Evolutionary conservation across 495 filamentous ascomycete species (phyloP).

Genomic region (Aspergillus bertholletiae): DNA sequence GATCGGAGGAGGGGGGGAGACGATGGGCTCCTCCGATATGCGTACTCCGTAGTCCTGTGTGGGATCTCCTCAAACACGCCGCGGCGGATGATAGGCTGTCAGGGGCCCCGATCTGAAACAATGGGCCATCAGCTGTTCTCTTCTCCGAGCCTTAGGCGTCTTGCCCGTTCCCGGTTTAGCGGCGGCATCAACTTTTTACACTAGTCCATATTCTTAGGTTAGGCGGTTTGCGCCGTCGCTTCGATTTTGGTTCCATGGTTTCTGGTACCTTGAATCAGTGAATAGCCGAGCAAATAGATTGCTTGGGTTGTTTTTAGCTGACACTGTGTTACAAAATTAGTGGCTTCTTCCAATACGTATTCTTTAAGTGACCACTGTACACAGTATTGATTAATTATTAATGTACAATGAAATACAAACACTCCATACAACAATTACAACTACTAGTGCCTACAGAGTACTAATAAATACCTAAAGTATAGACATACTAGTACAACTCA

Average conservation of each 20-base stretch:
- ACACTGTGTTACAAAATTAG: too few relatives aligned
- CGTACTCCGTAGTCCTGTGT: neutral
- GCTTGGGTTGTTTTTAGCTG: neutral
- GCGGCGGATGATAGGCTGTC: constrained; percentile 9
- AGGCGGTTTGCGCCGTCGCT: neutral
- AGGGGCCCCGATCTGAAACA: constrained; percentile 10
- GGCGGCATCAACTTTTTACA: too few relatives aligned
- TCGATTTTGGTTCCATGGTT: neutral
- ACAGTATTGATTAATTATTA: too few relatives aligned
- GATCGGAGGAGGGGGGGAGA: constrained; percentile 5
- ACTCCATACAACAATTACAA: too few relatives aligned
- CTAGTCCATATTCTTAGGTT: neutral
- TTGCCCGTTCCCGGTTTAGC: neutral
- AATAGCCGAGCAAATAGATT: neutral
- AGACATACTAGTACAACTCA: too few relatives aligned
- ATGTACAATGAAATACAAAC: too few relatives aligned
- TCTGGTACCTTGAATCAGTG: neutral
- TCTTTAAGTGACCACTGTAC: too few relatives aligned
- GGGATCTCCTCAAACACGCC: constrained; percentile 12
- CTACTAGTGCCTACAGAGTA: too few relatives aligned
- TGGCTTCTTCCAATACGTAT: too few relatives aligned
- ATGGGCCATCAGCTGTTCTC: neutral
- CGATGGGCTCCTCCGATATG: constrained; percentile 9
- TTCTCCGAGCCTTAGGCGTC: neutral
- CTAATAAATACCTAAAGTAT: too few relatives aligned